These are phyloP conservation scores for Botrytis sinoallii DNA, from an alignment of 2,329 filamentous ascomycete genomes.

Conservation along the genomic window DNA sequence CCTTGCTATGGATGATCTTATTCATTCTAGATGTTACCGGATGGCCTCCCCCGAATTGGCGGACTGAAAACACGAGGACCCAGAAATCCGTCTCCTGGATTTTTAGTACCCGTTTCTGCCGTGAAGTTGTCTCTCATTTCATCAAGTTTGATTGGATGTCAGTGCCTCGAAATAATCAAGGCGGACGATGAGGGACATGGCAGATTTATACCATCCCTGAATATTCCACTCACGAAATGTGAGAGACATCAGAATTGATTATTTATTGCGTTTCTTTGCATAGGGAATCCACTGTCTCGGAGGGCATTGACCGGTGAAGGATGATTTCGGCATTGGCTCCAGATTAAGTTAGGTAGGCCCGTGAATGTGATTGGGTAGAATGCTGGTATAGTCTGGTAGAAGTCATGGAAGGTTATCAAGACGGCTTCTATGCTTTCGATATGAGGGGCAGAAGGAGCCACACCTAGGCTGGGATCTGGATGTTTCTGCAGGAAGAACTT, in stretches of 20 bases:
- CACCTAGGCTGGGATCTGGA: slow-evolving; percentile 2
- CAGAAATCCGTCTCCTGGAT: slow-evolving; percentile 20
- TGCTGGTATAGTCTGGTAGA: slow-evolving; percentile 1
- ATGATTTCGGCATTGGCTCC: slow-evolving; percentile 10
- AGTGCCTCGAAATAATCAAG: background rate
- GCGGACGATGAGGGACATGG: slow-evolving; percentile 16
- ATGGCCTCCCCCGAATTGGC: slow-evolving; percentile 16
- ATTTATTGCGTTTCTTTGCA: background rate
- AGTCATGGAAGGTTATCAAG: slow-evolving; percentile 17
- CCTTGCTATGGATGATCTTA: slow-evolving; percentile 14
- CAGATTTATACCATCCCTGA: slow-evolving; percentile 14
- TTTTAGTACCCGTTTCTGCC: slow-evolving; percentile 12
- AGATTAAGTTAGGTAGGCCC: slow-evolving; percentile 5
- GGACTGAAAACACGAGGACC: slow-evolving; percentile 16
- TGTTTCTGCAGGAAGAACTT: slow-evolving; percentile 12
- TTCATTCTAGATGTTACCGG: slow-evolving; percentile 20
- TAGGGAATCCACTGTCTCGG: slow-evolving; percentile 12
- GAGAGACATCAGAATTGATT: background rate
- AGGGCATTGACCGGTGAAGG: slow-evolving; percentile 16
- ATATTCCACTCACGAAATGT: slow-evolving; percentile 14
- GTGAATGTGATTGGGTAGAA: slow-evolving; percentile 8
- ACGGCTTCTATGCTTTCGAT: slow-evolving; percentile 9
- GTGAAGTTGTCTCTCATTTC: slow-evolving; percentile 14
- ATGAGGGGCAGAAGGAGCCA: slow-evolving; percentile 9
- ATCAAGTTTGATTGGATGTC: slow-evolving; percentile 4